phyloP scores from a whole-genome alignment of 106 monocot species.

The Acorus gramineus region DNA sequence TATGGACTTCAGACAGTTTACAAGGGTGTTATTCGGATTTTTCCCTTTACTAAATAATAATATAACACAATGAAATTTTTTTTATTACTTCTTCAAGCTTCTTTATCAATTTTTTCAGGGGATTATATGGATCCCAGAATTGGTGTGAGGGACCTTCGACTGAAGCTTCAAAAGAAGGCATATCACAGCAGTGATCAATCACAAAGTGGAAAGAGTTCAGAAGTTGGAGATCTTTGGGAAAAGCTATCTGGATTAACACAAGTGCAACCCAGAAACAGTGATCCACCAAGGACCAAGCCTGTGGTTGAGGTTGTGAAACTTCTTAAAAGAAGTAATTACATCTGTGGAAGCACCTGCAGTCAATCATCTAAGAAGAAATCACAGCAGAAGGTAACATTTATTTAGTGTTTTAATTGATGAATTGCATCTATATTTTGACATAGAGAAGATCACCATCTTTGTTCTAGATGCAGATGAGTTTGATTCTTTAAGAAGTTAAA shows the following conservation, averaged over 20 bases:
- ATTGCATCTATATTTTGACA: background rate
- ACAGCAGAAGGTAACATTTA: conserved; percentile 30
- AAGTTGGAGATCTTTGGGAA: conserved; percentile 59
- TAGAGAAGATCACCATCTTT: too few relatives aligned
- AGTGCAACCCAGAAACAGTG: conserved; percentile 16
- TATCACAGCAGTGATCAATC: conserved; percentile 13
- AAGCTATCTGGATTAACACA: conserved; percentile 60
- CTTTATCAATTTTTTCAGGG: background rate
- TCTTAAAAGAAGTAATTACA: conserved; percentile 14
- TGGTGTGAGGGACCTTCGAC: conserved; percentile 44
- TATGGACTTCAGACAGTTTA: too few relatives aligned
- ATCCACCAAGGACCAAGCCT: conserved; percentile 28
- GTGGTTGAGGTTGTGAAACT: conserved; percentile 8
- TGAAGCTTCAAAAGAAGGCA: conserved; percentile 52
- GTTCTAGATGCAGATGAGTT: too few relatives aligned
- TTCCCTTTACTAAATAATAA: too few relatives aligned
- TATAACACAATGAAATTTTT: too few relatives aligned
- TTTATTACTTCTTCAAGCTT: too few relatives aligned
- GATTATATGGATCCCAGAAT: conserved; percentile 53
- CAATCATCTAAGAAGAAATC: conserved; percentile 24
- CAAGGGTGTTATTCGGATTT: too few relatives aligned
- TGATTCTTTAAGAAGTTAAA: too few relatives aligned
- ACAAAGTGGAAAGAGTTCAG: conserved; percentile 32
- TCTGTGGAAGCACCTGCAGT: conserved; percentile 12
- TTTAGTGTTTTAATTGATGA: background rate